Evolutionary conservation across 371 early-diverging fungal genomes (phyloP).

Genomic region (Mucor ambiguus): DNA sequence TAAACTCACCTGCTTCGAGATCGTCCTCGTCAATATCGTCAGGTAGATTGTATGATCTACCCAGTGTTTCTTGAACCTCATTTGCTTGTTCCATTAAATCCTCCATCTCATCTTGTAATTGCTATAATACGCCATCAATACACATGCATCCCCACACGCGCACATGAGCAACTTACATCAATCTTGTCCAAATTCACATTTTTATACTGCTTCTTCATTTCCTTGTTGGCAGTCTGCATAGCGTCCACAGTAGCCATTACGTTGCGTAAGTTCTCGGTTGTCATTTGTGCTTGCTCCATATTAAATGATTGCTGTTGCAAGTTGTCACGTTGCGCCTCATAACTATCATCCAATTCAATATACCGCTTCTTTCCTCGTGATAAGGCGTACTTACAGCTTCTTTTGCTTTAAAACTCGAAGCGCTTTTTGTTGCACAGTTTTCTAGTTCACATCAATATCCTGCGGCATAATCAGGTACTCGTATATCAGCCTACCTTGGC

Average conservation of each 20-base stretch:
- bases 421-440: slow-evolving; percentile 89
- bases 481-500: slow-evolving; percentile 68
- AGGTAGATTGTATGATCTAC: slow-evolving; percentile 88
- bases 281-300: slow-evolving; percentile 96
- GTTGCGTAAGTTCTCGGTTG: slow-evolving; percentile 93
- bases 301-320: slow-evolving; percentile 94
- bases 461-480: background rate
- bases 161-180: slow-evolving; percentile 60
- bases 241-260: slow-evolving; percentile 93
- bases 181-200: slow-evolving; percentile 91
- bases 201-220: slow-evolving; percentile 94
- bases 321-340: slow-evolving; percentile 91
- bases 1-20: slow-evolving; percentile 83
- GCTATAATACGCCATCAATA: slow-evolving; percentile 42
- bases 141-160: too few species aligned
- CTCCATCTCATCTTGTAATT: slow-evolving; percentile 96
- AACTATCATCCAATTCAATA: slow-evolving; percentile 44
- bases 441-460: slow-evolving; percentile 46
- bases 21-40: slow-evolving; percentile 97
- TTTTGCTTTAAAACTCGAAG: slow-evolving; percentile 89
- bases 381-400: slow-evolving; percentile 65
- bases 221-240: slow-evolving; percentile 92
- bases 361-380: background rate
- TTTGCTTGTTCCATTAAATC: slow-evolving; percentile 94
- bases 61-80: slow-evolving; percentile 93